phyloP scores from a whole-genome alignment of 1,284 basidiomycete genomes.

The Ganoderma meredithae region DNA sequence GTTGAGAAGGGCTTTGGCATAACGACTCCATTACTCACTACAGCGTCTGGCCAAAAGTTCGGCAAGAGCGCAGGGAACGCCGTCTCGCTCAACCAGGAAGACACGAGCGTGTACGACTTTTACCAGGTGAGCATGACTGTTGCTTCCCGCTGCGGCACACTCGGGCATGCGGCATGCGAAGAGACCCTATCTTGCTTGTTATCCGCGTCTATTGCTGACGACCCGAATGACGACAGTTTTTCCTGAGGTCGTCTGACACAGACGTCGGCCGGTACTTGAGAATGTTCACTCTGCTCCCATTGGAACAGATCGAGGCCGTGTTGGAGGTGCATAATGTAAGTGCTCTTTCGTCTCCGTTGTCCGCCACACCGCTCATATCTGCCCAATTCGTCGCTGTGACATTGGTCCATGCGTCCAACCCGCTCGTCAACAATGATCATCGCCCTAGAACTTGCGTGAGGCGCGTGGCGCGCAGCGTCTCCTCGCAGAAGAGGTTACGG shows the following conservation, averaged over 20 bases:
- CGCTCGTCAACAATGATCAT: background rate
- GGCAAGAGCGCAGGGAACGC: slow-evolving; percentile 98
- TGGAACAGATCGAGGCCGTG: slow-evolving; percentile 63
- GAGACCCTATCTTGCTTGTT: background rate
- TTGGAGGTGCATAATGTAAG: slow-evolving; percentile 66
- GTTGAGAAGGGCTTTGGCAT: slow-evolving; percentile 78
- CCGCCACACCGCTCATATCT: slow-evolving; percentile 16
- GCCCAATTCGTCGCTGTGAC: background rate
- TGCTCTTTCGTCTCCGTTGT: background rate
- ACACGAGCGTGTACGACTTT: slow-evolving; percentile 89
- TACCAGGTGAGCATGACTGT: slow-evolving; percentile 73
- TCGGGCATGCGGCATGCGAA: background rate
- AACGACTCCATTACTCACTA: slow-evolving; percentile 94
- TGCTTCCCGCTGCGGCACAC: background rate
- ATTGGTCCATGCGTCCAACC: slow-evolving; percentile 7
- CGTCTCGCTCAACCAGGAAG: slow-evolving; percentile 81
- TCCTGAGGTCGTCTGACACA: slow-evolving; percentile 82
- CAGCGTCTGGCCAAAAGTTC: slow-evolving; percentile 91
- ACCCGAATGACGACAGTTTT: slow-evolving; percentile 69
- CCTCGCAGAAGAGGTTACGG: slow-evolving; percentile 88
- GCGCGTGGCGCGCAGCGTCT: slow-evolving; percentile 76
- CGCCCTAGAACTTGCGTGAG: slow-evolving; percentile 58
- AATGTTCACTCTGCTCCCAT: slow-evolving; percentile 84
- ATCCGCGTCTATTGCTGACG: background rate
- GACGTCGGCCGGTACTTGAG: slow-evolving; percentile 86